These are phyloP conservation scores for Russula griseocarnosa DNA, from an alignment of 768 basidiomycete genomes.

Conservation along the genomic window DNA sequence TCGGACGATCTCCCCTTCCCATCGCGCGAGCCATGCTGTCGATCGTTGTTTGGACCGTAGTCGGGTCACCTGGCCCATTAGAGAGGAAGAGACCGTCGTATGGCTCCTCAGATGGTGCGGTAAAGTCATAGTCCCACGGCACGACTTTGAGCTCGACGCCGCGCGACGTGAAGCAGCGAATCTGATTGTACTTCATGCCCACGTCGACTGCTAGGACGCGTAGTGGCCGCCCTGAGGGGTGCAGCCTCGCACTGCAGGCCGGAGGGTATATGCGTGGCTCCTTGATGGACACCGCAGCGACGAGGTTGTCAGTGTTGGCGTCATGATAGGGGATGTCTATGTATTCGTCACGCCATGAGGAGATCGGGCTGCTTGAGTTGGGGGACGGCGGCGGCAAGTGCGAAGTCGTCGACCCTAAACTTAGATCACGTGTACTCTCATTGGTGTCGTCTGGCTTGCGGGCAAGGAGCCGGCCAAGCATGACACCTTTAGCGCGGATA, in stretches of 20 bases:
- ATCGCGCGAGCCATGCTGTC: constrained; percentile 60
- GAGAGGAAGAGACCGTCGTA: constrained; percentile 96
- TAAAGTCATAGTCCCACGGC: constrained; percentile 94
- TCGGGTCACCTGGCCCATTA: constrained; percentile 96
- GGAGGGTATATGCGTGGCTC: constrained; percentile 67
- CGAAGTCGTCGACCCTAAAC: constrained; percentile 42
- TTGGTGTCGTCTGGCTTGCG: constrained; percentile 48
- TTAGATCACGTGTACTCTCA: constrained; percentile 37
- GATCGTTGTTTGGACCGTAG: constrained; percentile 73
- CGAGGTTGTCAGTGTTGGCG: constrained; percentile 86
- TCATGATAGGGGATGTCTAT: constrained; percentile 61
- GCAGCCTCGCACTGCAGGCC: constrained; percentile 49
- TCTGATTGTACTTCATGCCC: constrained; percentile 99
- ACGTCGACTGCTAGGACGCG: constrained; percentile 92
- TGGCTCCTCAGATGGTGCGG: constrained; percentile 62
- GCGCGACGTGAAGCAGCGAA: constrained; percentile 88
- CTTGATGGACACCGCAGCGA: constrained; percentile 78
- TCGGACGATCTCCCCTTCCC: constrained; percentile 71
- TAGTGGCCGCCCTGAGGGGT: constrained; percentile 75
- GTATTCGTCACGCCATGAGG: constrained; percentile 81
- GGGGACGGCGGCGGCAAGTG: constrained; percentile 50
- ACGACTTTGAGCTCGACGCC: constrained; percentile 96
- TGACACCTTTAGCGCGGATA: constrained; percentile 89
- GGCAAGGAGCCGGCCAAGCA: constrained; percentile 82
- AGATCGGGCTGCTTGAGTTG: constrained; percentile 30